phyloP scores from a whole-genome alignment of 2,329 filamentous ascomycete genomes.

The Setomelanomma holmii region DNA sequence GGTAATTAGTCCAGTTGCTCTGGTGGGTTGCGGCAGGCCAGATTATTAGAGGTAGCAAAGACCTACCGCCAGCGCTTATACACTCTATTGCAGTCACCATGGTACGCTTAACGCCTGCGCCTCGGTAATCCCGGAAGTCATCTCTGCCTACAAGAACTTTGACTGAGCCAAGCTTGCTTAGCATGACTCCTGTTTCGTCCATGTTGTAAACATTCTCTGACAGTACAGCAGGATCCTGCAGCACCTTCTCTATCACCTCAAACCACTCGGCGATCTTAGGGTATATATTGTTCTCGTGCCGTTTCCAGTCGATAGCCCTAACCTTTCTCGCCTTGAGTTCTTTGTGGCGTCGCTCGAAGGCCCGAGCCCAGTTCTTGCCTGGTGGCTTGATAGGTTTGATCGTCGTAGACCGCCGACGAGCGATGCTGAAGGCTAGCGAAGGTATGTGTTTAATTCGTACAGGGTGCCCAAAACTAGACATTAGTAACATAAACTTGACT shows the following conservation, averaged over 20 bases:
- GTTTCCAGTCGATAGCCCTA: constrained; percentile 28
- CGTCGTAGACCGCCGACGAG: constrained; percentile 11
- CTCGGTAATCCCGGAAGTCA: too few relatives aligned
- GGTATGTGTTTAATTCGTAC: constrained; percentile 26
- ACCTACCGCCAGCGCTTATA: constrained; percentile 1
- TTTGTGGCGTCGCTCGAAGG: constrained; percentile 21
- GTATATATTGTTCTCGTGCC: constrained; percentile 21
- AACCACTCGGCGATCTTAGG: constrained; percentile 24
- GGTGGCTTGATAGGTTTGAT: constrained; percentile 18
- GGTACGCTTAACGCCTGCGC: too few relatives aligned
- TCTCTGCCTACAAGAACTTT: too few relatives aligned
- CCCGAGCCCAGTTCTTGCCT: too few relatives aligned
- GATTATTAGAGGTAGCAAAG: constrained; percentile 7
- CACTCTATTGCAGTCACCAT: neutral
- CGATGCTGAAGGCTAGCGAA: constrained; percentile 19
- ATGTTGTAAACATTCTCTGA: too few relatives aligned
- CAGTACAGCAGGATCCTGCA: too few relatives aligned
- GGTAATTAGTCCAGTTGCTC: constrained; percentile 9
- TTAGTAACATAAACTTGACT: constrained; percentile 22
- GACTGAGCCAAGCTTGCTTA: too few relatives aligned
- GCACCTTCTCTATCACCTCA: too few relatives aligned
- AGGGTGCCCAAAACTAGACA: constrained; percentile 21
- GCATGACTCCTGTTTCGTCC: too few relatives aligned
- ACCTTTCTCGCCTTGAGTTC: constrained; percentile 20
- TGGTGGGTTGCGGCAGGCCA: neutral